Conservation (phyloP, 495 filamentous ascomycete genomes). For the Cetradonia linearis region DNA sequence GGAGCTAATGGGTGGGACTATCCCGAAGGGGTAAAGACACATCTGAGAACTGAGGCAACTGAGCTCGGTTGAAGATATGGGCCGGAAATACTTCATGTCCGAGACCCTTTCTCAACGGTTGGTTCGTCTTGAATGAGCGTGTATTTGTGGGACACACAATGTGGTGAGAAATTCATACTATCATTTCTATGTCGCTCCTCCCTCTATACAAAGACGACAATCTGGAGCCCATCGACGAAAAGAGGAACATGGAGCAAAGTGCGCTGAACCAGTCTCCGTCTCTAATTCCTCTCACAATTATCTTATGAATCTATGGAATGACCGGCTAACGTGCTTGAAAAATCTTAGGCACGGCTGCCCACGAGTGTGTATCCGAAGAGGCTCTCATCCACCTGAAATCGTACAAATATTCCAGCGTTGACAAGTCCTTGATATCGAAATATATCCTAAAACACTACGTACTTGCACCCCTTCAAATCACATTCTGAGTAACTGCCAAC, state of each 20-base stretch:
- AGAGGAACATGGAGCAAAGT: slow-evolving; percentile 14
- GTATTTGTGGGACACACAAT: not conserved
- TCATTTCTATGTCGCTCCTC: slow-evolving; percentile 13
- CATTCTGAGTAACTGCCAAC: slow-evolving; percentile 8
- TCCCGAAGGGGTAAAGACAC: no score
- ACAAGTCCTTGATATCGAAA: slow-evolving; percentile 88
- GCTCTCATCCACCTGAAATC: slow-evolving; percentile 73
- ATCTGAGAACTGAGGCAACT: no score
- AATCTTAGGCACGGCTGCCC: slow-evolving; percentile 34
- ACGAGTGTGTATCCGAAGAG: slow-evolving; percentile 58
- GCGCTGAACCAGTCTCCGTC: not conserved
- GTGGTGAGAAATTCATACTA: not conserved
- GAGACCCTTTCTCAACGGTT: not conserved
- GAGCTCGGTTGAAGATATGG: no score
- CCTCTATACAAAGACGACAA: slow-evolving; percentile 12
- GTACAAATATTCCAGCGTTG: slow-evolving; percentile 95
- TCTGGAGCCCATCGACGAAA: not conserved
- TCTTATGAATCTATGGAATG: not conserved
- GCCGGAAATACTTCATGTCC: not conserved
- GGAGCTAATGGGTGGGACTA: no score
- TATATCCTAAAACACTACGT: slow-evolving; percentile 95
- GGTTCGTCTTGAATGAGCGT: not conserved
- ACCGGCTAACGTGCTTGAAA: not conserved
- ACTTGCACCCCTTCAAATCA: slow-evolving; percentile 30
- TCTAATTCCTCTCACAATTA: not conserved